Evolutionary conservation across 2,329 filamentous ascomycete genomes (phyloP).

Genomic region (Penicillium sp.): DNA sequence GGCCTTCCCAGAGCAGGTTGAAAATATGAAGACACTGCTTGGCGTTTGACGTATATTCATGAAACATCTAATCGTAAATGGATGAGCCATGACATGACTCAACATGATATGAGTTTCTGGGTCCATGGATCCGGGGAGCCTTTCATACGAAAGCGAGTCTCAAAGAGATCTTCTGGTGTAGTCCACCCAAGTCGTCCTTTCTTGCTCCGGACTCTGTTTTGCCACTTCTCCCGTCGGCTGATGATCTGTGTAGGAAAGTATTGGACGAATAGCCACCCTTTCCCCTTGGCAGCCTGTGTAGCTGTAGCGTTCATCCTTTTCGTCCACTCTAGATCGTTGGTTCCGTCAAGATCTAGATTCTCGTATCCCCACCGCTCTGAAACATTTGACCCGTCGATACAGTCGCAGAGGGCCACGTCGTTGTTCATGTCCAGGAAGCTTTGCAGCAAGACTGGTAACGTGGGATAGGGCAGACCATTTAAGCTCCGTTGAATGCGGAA

Average conservation of each 20-base stretch:
- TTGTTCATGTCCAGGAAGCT: conserved; percentile 27
- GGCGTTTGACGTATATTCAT: conserved; percentile 8
- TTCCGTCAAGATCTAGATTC: conserved; percentile 25
- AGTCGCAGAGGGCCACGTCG: conserved; percentile 26
- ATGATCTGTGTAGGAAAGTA: conserved; percentile 24
- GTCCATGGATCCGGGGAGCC: conserved; percentile 28
- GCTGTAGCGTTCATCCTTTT: conserved; percentile 23
- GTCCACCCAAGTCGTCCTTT: conserved; percentile 25
- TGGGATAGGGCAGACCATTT: conserved; percentile 29
- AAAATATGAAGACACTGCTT: conserved; percentile 16
- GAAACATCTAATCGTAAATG: conserved; percentile 3
- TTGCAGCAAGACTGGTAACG: conserved; percentile 26
- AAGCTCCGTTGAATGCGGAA: conserved; percentile 26
- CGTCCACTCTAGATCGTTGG: conserved; percentile 27
- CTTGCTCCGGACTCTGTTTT: conserved; percentile 25
- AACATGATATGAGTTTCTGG: conserved; percentile 20
- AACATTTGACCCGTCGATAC: conserved; percentile 29
- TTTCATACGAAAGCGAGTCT: conserved; percentile 26
- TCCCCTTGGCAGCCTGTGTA: conserved; percentile 18
- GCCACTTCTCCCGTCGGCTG: conserved; percentile 24
- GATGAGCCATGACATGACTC: conserved; percentile 7
- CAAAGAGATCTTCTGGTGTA: conserved; percentile 24
- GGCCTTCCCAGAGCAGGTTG: conserved; percentile 18
- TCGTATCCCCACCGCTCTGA: conserved; percentile 28
- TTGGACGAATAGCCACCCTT: conserved; percentile 24